Evolutionary conservation across 257 asterid species (phyloP), one percentile per base, ranked within the genome.

Genomic region (Nicotiana tomentosiformis): DNA sequence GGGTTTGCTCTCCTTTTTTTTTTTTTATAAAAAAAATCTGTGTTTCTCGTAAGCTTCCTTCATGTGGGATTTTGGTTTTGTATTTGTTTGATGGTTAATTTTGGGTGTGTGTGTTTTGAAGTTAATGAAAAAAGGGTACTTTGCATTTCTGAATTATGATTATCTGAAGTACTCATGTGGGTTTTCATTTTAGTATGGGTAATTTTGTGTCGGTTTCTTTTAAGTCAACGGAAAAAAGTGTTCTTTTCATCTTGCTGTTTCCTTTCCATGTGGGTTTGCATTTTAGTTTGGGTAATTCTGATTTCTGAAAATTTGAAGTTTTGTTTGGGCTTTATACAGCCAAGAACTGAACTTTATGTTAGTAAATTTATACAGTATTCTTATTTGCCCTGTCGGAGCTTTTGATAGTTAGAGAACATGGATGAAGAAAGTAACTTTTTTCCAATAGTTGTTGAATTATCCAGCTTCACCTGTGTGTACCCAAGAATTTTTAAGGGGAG

Each of bases 381-480:
- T 43, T 35, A 72, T 72, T 72, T 0, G 61, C 79, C 37, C 16
- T 72, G 14, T 9, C 2, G 4, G 60, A 72, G 78, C 14, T 72
- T 20, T 70, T 70, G 78, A 39, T 39, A n/a, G 58, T 70, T 70
- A 10, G 57, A 49, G 57, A 69, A 69, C 55, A 17, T 68, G 55
- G 10, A 35, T 17, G 55, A 68, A 16, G 9, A 35, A 68, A 68
- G 55, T 37, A 9, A 43, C 33, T 32, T 69, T 39, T 12, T 4
- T 72, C 39, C 15, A 46, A 43, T 9, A 46, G 79, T 72, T 72
- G 39, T 70, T 72, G 79, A 46, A 72, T 72, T 46, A 43, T 49
- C 78, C 78, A 70, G 58, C 78, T 72, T 23, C 60, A 46, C 78
- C 18, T 23, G 23, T 23, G 78, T 72, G 77, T 69, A 69, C 20